Conservation (phyloP, 805 yeast genomes). For the Dipodascus albidus region DNA sequence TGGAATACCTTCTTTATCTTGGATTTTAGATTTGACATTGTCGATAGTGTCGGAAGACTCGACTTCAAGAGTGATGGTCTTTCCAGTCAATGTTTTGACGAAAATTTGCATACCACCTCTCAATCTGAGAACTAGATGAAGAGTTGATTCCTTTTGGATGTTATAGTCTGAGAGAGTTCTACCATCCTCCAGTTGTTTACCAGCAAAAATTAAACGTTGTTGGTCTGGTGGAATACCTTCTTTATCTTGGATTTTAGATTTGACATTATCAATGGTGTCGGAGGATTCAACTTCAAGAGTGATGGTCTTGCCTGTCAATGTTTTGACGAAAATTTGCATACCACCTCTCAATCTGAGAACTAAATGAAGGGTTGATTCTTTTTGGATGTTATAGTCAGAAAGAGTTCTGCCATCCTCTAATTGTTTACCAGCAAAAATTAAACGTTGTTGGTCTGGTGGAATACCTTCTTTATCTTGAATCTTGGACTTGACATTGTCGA, state of each 20-base stretch:
- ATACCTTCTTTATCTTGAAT: slow-evolving; percentile 95
- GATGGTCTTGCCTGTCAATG: slow-evolving; percentile 83
- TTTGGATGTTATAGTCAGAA: slow-evolving; percentile 90
- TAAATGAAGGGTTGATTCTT: slow-evolving; percentile 79
- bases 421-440: slow-evolving; percentile 93
- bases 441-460: slow-evolving; percentile 93
- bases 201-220: slow-evolving; percentile 90
- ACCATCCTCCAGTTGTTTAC: slow-evolving; percentile 94
- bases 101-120: slow-evolving; percentile 80
- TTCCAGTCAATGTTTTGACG: slow-evolving; percentile 82
- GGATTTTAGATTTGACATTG: slow-evolving; percentile 88
- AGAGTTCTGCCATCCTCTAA: slow-evolving; percentile 90
- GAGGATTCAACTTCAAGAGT: slow-evolving; percentile 87
- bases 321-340: slow-evolving; percentile 88
- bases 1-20: slow-evolving; percentile 94
- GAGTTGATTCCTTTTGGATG: slow-evolving; percentile 88
- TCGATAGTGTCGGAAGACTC: slow-evolving; percentile 93
- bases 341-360: slow-evolving; percentile 86
- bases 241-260: slow-evolving; percentile 91
- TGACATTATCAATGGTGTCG: slow-evolving; percentile 91
- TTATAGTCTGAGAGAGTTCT: slow-evolving; percentile 90
- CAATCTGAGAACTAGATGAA: slow-evolving; percentile 74
- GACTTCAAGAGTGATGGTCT: slow-evolving; percentile 80
- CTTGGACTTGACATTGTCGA: slow-evolving; percentile 88
- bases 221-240: slow-evolving; percentile 97